Evolutionary conservation across 2,329 filamentous ascomycete species (phyloP).

Genomic region (Pseudogymnoascus sp.): DNA sequence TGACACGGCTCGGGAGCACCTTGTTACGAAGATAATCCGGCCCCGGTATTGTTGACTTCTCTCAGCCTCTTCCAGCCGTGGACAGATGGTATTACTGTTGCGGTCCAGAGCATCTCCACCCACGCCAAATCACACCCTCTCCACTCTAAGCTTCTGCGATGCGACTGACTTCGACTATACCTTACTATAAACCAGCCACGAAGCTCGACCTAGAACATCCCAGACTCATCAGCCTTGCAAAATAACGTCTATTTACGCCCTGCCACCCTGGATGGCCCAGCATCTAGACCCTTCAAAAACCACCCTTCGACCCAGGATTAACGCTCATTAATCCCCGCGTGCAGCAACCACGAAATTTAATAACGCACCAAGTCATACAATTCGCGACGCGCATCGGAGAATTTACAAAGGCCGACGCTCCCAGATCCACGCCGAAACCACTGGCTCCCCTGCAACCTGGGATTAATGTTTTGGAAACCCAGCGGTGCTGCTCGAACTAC

Average conservation of each 20-base stretch:
- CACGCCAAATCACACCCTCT: neutral
- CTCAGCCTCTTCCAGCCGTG: slow-evolving; percentile 4
- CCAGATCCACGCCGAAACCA: neutral
- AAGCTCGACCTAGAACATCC: neutral
- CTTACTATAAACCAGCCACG: neutral
- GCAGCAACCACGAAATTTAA: neutral
- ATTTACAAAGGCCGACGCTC: neutral
- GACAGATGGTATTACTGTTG: neutral
- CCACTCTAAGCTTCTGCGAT: slow-evolving; percentile 6
- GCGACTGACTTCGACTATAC: slow-evolving; percentile 1
- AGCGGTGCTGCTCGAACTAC: slow-evolving; percentile 1
- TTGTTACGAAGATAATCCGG: neutral
- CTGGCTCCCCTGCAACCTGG: neutral
- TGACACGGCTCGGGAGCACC: neutral
- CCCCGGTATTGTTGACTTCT: neutral
- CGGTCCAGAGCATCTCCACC: neutral
- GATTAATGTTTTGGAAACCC: slow-evolving; percentile 5
- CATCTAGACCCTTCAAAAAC: slow-evolving; percentile 2
- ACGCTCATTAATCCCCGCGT: neutral
- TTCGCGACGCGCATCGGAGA: neutral
- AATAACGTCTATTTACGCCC: neutral
- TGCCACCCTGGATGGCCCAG: slow-evolving; percentile 1
- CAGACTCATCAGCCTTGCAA: slow-evolving; percentile 2
- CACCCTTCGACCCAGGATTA: neutral
- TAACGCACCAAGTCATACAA: neutral